phyloP scores from a whole-genome alignment of 441 rosid genomes.

The Populus tomentosa region DNA sequence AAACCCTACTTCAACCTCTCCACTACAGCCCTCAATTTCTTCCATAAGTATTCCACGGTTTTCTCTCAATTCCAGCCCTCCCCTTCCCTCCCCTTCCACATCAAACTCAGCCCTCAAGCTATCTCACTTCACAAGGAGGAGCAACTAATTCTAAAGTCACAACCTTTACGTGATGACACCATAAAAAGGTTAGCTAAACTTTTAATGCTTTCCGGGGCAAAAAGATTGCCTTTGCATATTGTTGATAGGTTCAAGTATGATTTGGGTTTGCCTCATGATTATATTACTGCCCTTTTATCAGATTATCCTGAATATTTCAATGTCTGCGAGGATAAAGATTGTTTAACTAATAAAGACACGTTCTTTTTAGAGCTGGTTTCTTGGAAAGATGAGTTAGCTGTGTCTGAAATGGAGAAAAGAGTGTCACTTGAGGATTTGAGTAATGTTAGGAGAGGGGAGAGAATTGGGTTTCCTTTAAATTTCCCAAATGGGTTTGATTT shows the following conservation, averaged over 20 bases:
- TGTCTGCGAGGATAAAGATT: constrained; percentile 36
- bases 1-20: constrained; percentile 54
- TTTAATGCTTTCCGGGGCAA: constrained; percentile 52
- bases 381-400: constrained; percentile 44
- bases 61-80: constrained; percentile 64
- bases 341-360: constrained; percentile 23
- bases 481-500: constrained; percentile 65
- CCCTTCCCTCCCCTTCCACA: constrained; percentile 58
- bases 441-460: constrained; percentile 22
- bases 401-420: constrained; percentile 67
- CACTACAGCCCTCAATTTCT: constrained; percentile 34
- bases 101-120: constrained; percentile 54
- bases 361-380: constrained; percentile 51
- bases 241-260: constrained; percentile 61
- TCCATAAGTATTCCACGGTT: constrained; percentile 41
- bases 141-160: constrained; percentile 32
- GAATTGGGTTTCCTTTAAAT: constrained; percentile 49
- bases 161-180: constrained; percentile 24
- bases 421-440: constrained; percentile 16
- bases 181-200: constrained; percentile 53
- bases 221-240: constrained; percentile 47
- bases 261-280: constrained; percentile 68
- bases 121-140: constrained; percentile 52
- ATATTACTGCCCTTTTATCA: constrained; percentile 44
- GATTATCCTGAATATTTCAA: constrained; percentile 78